These are phyloP conservation scores for Starmerella ratchasimensis DNA, from an alignment of 805 yeast species.

Conservation along the genomic window DNA sequence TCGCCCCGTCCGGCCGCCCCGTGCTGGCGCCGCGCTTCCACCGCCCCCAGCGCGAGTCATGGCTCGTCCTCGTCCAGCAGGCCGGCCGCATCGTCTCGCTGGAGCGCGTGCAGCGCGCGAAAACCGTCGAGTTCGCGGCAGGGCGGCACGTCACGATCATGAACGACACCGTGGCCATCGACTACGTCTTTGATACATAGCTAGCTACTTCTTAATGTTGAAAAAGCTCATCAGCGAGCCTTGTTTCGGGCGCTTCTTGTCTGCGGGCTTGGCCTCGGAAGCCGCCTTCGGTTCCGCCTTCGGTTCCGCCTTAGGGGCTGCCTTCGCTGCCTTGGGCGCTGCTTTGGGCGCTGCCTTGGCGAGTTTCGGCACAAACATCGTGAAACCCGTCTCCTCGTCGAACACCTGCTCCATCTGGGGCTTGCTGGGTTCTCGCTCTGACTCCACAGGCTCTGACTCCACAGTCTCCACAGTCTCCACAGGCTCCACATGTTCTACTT, in stretches of 20 bases:
- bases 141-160: constrained; percentile 14
- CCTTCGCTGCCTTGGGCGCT: background rate
- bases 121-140: constrained; percentile 10
- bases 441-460: background rate
- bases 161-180: constrained; percentile 21
- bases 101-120: constrained; percentile 60
- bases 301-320: background rate
- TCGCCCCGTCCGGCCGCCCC: constrained; percentile 28
- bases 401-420: background rate
- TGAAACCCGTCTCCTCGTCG: background rate
- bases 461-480: background rate
- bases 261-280: background rate
- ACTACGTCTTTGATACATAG: constrained; percentile 9
- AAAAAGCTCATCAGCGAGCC: constrained; percentile 1
- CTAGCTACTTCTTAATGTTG: background rate
- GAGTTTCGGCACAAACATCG: too few species aligned
- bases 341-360: background rate
- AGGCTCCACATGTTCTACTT: background rate
- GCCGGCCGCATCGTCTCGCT: constrained; percentile 46
- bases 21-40: constrained; percentile 76
- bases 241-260: background rate
- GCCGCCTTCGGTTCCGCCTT: constrained; percentile 1
- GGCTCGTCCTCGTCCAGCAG: constrained; percentile 54
- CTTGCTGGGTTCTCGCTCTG: background rate
- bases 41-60: constrained; percentile 80